A percentile compares a stretch with the other conserved stretches of the same genome.
Conservation (phyloP, 2,329 filamentous ascomycete species). For the Colletotrichum camelliae region DNA sequence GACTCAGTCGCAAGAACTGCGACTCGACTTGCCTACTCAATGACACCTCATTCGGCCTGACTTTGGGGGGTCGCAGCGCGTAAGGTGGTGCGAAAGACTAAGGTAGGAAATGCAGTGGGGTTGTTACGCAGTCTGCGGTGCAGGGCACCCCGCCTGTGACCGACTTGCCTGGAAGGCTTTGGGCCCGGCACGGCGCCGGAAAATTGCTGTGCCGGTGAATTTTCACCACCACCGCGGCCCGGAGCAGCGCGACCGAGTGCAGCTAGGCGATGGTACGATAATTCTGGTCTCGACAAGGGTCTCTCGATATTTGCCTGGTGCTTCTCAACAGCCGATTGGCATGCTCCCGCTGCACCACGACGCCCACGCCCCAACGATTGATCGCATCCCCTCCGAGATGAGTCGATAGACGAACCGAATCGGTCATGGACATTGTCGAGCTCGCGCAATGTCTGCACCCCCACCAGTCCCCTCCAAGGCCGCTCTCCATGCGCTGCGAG, state of each 20-base stretch:
- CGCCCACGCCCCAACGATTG: neutral
- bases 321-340: neutral
- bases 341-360: neutral
- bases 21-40: neutral
- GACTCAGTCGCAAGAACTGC: neutral
- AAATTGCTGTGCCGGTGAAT: neutral
- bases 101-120: neutral
- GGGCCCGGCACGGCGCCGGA: neutral
- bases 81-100: neutral
- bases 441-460: slow-evolving; percentile 45
- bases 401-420: neutral
- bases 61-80: neutral
- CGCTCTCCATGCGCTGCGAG: slow-evolving; percentile 59
- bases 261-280: slow-evolving; percentile 7
- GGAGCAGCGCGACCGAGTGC: neutral
- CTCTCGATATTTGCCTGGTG: neutral
- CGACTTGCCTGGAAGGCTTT: neutral
- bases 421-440: slow-evolving; percentile 20
- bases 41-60: neutral
- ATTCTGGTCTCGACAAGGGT: neutral
- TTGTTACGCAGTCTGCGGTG: neutral
- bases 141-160: neutral
- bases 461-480: slow-evolving; percentile 60
- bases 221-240: neutral
- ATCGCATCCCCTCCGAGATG: neutral